phyloP scores from a whole-genome alignment of 2,329 filamentous ascomycete species.

The Onygenales sp. region DNA sequence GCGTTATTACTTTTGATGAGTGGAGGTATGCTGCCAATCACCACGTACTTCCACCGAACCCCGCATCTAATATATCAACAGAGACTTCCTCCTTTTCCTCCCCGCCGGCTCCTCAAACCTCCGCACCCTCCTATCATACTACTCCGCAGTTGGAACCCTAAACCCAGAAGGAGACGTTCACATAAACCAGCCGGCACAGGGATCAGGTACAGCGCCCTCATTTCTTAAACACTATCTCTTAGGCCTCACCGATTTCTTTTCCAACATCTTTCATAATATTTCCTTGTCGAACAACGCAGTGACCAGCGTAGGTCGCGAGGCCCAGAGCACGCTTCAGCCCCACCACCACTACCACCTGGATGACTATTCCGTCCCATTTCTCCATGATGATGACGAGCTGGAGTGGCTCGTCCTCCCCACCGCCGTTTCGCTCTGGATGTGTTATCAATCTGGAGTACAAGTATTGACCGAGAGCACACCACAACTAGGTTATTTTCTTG shows the following conservation, averaged over 20 bases:
- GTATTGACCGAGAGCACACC: constrained; percentile 39
- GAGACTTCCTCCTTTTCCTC: constrained; percentile 88
- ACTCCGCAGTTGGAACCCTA: constrained; percentile 77
- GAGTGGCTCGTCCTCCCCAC: constrained; percentile 34
- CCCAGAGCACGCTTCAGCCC: constrained; percentile 4
- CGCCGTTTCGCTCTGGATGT: constrained; percentile 35
- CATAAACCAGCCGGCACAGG: constrained; percentile 83
- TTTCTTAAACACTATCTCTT: constrained; percentile 27
- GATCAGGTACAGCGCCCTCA: constrained; percentile 65
- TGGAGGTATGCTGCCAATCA: constrained; percentile 67
- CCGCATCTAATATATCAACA: constrained; percentile 27
- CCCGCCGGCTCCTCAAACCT: constrained; percentile 56
- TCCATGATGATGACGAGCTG: constrained; percentile 28
- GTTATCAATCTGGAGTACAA: constrained; percentile 33
- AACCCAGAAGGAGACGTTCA: constrained; percentile 90
- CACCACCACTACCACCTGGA: not conserved
- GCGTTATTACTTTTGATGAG: constrained; percentile 80
- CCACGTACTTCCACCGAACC: not conserved
- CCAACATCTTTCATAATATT: constrained; percentile 11
- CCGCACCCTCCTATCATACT: constrained; percentile 79
- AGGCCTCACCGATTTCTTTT: constrained; percentile 3
- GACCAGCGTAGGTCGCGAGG: constrained; percentile 9
- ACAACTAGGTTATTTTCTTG: constrained; percentile 83
- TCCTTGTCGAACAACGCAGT: constrained; percentile 6
- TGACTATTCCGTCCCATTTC: constrained; percentile 2